Percentiles rank a stretch among this genome's conserved stretches.
phyloP scores from a whole-genome alignment of 768 basidiomycete genomes.

The Dictyophora rubrovolvata region DNA sequence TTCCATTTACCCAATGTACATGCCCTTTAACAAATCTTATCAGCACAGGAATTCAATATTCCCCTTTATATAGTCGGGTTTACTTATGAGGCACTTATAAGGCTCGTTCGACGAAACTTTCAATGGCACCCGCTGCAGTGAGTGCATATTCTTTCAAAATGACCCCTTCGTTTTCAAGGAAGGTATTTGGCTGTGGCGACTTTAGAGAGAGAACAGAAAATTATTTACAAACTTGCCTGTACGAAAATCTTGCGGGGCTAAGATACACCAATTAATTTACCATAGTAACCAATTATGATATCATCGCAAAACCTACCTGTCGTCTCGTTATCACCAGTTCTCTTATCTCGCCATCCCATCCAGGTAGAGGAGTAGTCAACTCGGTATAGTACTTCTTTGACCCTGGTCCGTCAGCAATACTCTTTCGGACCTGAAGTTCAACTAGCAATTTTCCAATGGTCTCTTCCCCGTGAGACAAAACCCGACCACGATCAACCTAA shows the following conservation, averaged over 20 bases:
- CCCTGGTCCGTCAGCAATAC: conserved; percentile 73
- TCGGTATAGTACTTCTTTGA: conserved; percentile 72
- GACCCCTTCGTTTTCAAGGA: conserved; percentile 56
- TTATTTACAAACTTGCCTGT: conserved; percentile 21
- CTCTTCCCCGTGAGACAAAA: conserved; percentile 53
- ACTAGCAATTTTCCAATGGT: conserved; percentile 66
- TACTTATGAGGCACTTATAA: conserved; percentile 20
- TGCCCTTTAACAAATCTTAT: not conserved
- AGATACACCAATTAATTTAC: not conserved
- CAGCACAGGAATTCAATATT: not conserved
- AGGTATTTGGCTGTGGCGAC: conserved; percentile 53
- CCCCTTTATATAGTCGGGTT: too few relatives aligned
- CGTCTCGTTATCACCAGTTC: conserved; percentile 74
- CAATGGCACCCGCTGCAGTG: conserved; percentile 61
- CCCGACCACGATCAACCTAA: conserved; percentile 63
- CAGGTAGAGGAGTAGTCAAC: conserved; percentile 59
- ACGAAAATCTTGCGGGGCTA: conserved; percentile 81
- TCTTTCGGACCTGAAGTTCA: conserved; percentile 76
- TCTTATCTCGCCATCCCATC: conserved; percentile 68
- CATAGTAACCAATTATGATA: not conserved
- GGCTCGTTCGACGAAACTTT: conserved; percentile 72
- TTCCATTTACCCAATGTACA: not conserved
- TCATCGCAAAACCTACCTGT: conserved; percentile 36
- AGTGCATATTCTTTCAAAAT: conserved; percentile 71
- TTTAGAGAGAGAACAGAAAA: not conserved